phyloP scores from a whole-genome alignment of 306 rosid species.

The Cucurbita ficifolia region DNA sequence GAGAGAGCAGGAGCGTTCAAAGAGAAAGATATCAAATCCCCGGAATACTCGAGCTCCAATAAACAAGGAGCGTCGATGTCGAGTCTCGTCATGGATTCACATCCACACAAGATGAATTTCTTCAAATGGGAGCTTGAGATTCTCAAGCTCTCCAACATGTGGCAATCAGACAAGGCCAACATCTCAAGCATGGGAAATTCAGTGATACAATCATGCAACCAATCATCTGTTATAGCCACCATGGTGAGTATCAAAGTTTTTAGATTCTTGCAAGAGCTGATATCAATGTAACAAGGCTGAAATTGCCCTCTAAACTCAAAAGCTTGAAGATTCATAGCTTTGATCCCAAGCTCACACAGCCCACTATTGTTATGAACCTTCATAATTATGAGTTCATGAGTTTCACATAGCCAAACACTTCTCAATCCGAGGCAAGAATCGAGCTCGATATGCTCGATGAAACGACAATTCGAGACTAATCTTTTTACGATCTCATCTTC shows the following conservation, averaged over 20 bases:
- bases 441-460: background rate
- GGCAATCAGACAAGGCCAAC: background rate
- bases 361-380: slow-evolving; percentile 6
- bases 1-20: background rate
- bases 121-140: slow-evolving; percentile 15
- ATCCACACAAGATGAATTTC: background rate
- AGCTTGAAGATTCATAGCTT: background rate
- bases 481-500: background rate
- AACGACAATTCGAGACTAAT: background rate
- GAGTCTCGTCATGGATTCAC: slow-evolving; percentile 6
- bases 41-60: background rate
- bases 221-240: background rate
- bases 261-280: slow-evolving; percentile 7
- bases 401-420: background rate
- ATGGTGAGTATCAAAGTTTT: background rate
- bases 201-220: slow-evolving; percentile 12
- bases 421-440: slow-evolving; percentile 4
- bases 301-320: background rate
- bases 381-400: background rate
- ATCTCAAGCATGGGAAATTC: slow-evolving; percentile 18
- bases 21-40: background rate
- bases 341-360: background rate
- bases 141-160: slow-evolving; percentile 11
- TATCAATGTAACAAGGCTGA: background rate
- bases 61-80: slow-evolving; percentile 17